Evolutionary conservation across 2,329 filamentous ascomycete species (phyloP), one percentile per base, ranked within the genome.

Genomic region (Catunica adiposa): DNA sequence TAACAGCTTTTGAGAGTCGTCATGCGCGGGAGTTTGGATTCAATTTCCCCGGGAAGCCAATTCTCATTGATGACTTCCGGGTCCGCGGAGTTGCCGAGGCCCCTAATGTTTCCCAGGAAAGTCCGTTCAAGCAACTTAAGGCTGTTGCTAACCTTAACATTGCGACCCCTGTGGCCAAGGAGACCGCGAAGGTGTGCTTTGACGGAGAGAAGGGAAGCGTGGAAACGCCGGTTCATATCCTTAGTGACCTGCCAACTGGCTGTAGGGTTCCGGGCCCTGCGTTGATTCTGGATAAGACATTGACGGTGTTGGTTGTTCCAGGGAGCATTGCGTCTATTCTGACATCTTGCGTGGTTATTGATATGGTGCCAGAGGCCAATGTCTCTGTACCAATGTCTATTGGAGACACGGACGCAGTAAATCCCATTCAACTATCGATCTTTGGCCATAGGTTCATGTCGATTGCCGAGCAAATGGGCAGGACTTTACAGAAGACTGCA

Each of bases 1-100:
- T 83, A 2, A 78, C 82, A 61, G 89, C 87, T 0, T 96, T 97
- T 63, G 73, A 94, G 31, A 80, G 82, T 62, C 87, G 94, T 62
- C 89, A 96, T 64, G 82, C 88, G 54, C 89, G 92, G 64, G 89
- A 96, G 64, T 96, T 96, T 64, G 89, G 89, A 0, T 96, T 96
- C 64, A 94, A 86, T 0, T 72, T 96, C 1, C 75, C 79, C 23
- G 86, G 94, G 58, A 76, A 89, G 56, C 87, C 95, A 62, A 86
- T 95, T 55, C 89, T 95, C 48, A 76, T 96, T 6, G 89, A 95
- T 60, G 89, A 95, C 66, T 85, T 95, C 2, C 82, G 89, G 42
- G 86, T 89, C 3, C 77, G 90, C 56, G 88, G 88, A 14, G 94
- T 95, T 59, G 89, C 87, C 50, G 51, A 53, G 9, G 37, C 48